phyloP scores from a whole-genome alignment of 176 grass and related monocot species.

The Oryza officinalis region DNA sequence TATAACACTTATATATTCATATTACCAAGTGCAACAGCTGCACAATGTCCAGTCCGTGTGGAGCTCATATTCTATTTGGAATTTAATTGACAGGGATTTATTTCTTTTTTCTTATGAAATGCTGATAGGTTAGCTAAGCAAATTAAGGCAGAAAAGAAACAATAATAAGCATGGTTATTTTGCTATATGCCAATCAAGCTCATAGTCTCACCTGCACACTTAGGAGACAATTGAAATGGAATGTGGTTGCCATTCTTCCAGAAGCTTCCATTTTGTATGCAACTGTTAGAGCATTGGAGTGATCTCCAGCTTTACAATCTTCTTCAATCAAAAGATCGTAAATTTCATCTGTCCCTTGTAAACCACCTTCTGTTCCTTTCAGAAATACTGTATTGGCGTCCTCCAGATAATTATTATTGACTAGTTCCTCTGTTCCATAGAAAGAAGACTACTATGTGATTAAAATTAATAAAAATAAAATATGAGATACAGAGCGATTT shows the following conservation, averaged over 20 bases:
- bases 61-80: background rate
- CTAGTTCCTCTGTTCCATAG: constrained; percentile 73
- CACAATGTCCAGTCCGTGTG: background rate
- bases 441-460: constrained; percentile 41
- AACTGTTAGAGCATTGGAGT: constrained; percentile 93
- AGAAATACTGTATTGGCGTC: constrained; percentile 93
- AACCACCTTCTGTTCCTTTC: constrained; percentile 87
- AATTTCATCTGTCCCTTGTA: constrained; percentile 76
- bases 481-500: constrained; percentile 20
- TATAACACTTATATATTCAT: constrained; percentile 1
- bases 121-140: constrained; percentile 24
- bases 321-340: constrained; percentile 91
- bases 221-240: constrained; percentile 98
- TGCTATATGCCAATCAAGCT: constrained; percentile 19
- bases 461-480: constrained; percentile 24
- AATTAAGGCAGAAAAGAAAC: constrained; percentile 23
- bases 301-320: constrained; percentile 95
- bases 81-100: constrained; percentile 4
- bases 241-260: constrained; percentile 99
- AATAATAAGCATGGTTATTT: background rate
- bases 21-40: background rate
- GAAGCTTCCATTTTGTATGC: constrained; percentile 97
- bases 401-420: constrained; percentile 70
- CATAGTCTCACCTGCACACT: constrained; percentile 80
- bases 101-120: constrained; percentile 13